A percentile compares a stretch with the other conserved stretches of the same genome.
Conservation (phyloP, 2,329 filamentous ascomycete species). For the Diaporthe citri region DNA sequence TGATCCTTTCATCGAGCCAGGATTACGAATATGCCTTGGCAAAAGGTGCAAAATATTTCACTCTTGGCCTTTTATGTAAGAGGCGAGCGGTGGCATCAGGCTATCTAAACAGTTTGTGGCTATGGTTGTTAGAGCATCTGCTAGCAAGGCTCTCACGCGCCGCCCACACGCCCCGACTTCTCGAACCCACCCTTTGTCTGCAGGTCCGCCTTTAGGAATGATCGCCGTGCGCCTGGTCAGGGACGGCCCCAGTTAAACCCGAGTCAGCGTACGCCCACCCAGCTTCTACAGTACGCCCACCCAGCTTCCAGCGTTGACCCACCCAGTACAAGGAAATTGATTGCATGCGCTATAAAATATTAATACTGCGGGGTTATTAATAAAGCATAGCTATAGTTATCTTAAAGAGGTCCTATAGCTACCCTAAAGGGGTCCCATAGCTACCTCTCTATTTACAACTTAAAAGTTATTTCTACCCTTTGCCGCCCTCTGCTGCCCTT, state of each 20-base stretch:
- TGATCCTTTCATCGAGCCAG: conserved; percentile 9
- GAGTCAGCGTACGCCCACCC: too few relatives aligned
- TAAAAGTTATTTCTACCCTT: too few relatives aligned
- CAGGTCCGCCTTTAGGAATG: conserved; percentile 15
- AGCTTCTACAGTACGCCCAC: too few relatives aligned
- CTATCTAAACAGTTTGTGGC: background rate
- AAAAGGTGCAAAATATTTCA: conserved; percentile 10
- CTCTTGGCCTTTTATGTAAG: conserved; percentile 29
- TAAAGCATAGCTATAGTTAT: too few relatives aligned
- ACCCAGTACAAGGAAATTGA: too few relatives aligned
- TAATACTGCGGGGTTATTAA: too few relatives aligned
- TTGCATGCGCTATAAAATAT: too few relatives aligned
- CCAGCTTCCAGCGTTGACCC: too few relatives aligned
- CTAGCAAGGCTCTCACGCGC: background rate
- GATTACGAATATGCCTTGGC: conserved; percentile 21
- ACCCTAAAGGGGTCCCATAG: too few relatives aligned
- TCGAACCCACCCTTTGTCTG: conserved; percentile 11
- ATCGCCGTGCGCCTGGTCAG: conserved; percentile 18
- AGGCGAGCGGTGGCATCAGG: background rate
- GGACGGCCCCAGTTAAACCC: conserved; percentile 19
- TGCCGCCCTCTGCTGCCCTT: too few relatives aligned
- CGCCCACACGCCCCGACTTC: background rate
- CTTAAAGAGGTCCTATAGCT: too few relatives aligned
- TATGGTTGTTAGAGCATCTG: background rate
- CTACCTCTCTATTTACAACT: too few relatives aligned